Percentiles rank a stretch among this genome's conserved stretches.
Conservation (phyloP, 305 asterid genomes). For the Fraxinus nigra region DNA sequence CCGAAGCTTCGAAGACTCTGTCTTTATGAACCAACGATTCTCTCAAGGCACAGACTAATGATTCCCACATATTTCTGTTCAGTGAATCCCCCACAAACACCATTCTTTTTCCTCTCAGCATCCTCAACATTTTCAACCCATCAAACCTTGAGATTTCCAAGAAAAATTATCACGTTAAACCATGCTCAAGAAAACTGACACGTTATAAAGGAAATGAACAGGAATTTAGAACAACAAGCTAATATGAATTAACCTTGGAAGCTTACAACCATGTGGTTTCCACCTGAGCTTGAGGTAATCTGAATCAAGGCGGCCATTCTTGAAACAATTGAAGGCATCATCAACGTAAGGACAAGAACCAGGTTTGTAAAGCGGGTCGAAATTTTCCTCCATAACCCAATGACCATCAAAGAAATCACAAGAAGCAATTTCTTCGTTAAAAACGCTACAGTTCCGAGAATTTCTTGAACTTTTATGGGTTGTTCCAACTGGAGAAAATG, state of each 20-base stretch:
- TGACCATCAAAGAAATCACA: constrained; percentile 50
- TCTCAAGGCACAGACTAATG: constrained; percentile 46
- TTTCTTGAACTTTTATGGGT: constrained; percentile 10
- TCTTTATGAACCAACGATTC: constrained; percentile 33
- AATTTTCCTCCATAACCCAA: constrained; percentile 38
- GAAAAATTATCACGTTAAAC: not conserved
- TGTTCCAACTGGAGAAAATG: constrained; percentile 2
- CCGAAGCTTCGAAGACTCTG: constrained; percentile 39
- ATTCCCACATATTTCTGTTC: constrained; percentile 71
- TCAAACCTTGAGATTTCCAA: constrained; percentile 37
- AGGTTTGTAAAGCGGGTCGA: constrained; percentile 35
- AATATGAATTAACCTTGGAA: constrained; percentile 41
- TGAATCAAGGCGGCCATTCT: constrained; percentile 56
- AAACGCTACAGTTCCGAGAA: not conserved
- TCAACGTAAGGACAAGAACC: constrained; percentile 52
- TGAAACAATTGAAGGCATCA: constrained; percentile 55
- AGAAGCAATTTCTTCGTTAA: constrained; percentile 3
- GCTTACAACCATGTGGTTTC: constrained; percentile 49
- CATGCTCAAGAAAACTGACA: not conserved
- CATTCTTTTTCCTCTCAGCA: constrained; percentile 50
- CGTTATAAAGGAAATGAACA: not conserved
- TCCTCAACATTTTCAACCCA: constrained; percentile 50
- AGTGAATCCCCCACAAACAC: constrained; percentile 66
- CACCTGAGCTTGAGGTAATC: constrained; percentile 44
- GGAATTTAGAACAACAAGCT: not conserved